These are phyloP conservation scores for Trichoderma polysporum DNA, from an alignment of 2,329 filamentous ascomycete species.

Conservation along the genomic window DNA sequence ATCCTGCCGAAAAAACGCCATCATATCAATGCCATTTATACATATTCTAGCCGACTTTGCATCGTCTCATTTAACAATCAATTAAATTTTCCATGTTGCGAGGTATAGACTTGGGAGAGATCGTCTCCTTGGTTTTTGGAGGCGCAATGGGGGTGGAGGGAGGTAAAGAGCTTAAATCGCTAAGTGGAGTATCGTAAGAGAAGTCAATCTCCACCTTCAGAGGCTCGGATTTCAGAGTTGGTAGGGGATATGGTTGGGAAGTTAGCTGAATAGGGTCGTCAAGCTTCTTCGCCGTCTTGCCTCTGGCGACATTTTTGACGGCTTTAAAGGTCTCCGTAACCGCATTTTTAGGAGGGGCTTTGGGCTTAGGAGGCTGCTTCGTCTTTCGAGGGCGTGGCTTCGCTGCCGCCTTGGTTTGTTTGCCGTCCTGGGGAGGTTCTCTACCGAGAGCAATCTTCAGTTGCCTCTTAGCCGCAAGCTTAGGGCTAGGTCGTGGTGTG, in stretches of 20 bases:
- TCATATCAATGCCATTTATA: conserved; percentile 9
- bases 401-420: conserved; percentile 24
- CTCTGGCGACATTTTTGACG: conserved; percentile 38
- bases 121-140: conserved; percentile 34
- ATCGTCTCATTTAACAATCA: conserved; percentile 25
- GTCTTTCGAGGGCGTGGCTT: conserved; percentile 36
- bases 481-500: conserved; percentile 59
- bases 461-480: conserved; percentile 50
- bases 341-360: conserved; percentile 39
- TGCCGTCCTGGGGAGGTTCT: conserved; percentile 22
- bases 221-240: conserved; percentile 29
- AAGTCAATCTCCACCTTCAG: conserved; percentile 19
- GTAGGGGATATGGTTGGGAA: conserved; percentile 21
- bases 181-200: conserved; percentile 6
- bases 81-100: conserved; percentile 42
- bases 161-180: conserved; percentile 25
- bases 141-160: conserved; percentile 27
- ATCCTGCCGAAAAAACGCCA: neutral
- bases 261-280: conserved; percentile 17
- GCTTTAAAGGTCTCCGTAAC: conserved; percentile 46
- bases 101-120: conserved; percentile 46
- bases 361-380: conserved; percentile 38
- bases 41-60: conserved; percentile 3
- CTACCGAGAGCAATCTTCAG: conserved; percentile 49
- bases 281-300: conserved; percentile 26